Base-by-base conservation (phyloP, 2,329 filamentous ascomycete genomes). In the Rhynchosporium graminicola region DNA sequence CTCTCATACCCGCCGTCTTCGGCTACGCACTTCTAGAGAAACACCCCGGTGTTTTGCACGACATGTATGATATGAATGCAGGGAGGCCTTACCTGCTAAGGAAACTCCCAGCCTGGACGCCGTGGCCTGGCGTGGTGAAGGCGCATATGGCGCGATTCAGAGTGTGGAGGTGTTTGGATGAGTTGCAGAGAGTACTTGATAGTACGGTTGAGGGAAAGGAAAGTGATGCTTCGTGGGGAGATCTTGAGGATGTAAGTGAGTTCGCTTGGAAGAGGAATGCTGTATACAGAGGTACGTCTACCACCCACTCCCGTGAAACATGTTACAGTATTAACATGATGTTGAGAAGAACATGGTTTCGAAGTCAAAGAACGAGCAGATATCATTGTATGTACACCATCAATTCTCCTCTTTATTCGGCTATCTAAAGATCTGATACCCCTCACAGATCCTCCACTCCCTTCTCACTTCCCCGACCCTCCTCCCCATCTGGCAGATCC, bases 61-160 rank as follows among this genome's bases (percentile, higher is more conserved):
- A 87, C 68, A 68, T 88, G 3, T 84, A 82, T 72, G 77, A 74
- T 5, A 74, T 88, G 63, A 83, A 87, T 65, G 72, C 74, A 26
- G 80, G 80, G 4, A 83, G 85, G 69, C 78, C 80, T 50, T 77
- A 79, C 26, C 76, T 88, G 33, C 75, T 82, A 3, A 76, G 81
- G 9, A 85, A 85, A 0, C 70, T 85, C 4, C 83, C 85, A 13
- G 78, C 81, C 28, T 83, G 82, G 77, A 71, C 80, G 20, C 84
- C 84, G 3, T 75, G 83, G 31, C 83, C 83, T 1, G 76, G 77
- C 0, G 72, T 83, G 10, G 78, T 78, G 3, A 73, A 76, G 33
- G 81, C 83, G 9, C 77, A 82, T 67, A 75, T 79, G 43, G 78
- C 80, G 20, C 75, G 80, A 10, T 74, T 75, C 33, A 75, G 77